Evolutionary conservation across 805 yeast species (phyloP).

Genomic region (Kregervanrija fluxuum): DNA sequence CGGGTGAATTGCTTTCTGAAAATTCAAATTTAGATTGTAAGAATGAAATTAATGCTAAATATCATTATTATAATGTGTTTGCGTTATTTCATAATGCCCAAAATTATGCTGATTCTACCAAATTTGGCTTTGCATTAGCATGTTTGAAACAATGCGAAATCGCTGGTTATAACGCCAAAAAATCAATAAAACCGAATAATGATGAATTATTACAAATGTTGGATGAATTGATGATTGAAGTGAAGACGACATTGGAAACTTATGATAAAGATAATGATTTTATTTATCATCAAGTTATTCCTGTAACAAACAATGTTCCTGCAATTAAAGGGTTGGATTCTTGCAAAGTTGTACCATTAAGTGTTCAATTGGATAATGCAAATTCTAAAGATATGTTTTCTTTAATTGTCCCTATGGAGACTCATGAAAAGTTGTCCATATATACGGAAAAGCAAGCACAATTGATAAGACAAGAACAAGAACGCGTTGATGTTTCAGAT

Average conservation of each 20-base stretch:
- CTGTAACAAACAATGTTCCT: slow-evolving; percentile 51
- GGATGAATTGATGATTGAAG: background rate
- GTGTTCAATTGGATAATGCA: slow-evolving; percentile 40
- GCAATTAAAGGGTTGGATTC: slow-evolving; percentile 66
- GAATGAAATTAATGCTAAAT: slow-evolving; percentile 43
- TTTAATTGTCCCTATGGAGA: slow-evolving; percentile 75
- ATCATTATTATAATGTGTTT: slow-evolving; percentile 48
- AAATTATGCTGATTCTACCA: slow-evolving; percentile 43
- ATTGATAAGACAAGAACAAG: slow-evolving; percentile 65
- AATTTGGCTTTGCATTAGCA: slow-evolving; percentile 75
- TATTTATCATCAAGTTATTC: slow-evolving; percentile 75
- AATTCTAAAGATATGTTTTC: slow-evolving; percentile 57
- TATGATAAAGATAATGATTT: slow-evolving; percentile 81
- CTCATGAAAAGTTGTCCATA: slow-evolving; percentile 79
- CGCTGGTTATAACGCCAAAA: slow-evolving; percentile 27
- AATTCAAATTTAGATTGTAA: slow-evolving; percentile 38
- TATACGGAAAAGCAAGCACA: slow-evolving; percentile 88
- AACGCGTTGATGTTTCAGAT: slow-evolving; percentile 67
- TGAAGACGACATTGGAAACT: slow-evolving; percentile 7
- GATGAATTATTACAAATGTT: slow-evolving; percentile 1
- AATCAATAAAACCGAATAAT: slow-evolving; percentile 23
- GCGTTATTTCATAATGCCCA: slow-evolving; percentile 55
- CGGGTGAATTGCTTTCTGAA: slow-evolving; percentile 35
- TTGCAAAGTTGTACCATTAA: slow-evolving; percentile 50
- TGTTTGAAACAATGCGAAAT: no score